Percentiles rank a stretch among this genome's conserved stretches.
Evolutionary conservation across 768 basidiomycete genomes (phyloP).

Genomic region (Pholiota molesta): DNA sequence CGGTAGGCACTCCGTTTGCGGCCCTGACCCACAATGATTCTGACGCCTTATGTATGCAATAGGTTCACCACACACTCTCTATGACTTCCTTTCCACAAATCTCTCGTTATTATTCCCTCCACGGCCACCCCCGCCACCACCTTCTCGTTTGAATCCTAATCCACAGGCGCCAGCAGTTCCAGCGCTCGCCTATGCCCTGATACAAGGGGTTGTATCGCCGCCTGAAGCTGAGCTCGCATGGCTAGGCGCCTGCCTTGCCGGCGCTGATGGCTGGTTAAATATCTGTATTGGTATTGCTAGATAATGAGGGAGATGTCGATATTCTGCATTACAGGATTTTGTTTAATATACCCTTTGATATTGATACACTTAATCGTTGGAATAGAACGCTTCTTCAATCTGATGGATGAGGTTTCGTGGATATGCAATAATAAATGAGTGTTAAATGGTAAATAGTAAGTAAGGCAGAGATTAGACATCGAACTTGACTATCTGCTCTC

Average conservation of each 20-base stretch:
- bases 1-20: conserved; percentile 50
- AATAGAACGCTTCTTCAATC: background rate
- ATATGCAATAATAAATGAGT: background rate
- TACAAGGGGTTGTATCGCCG: conserved; percentile 86
- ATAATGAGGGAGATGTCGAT: conserved; percentile 19
- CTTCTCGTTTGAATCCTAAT: conserved; percentile 42
- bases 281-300: conserved; percentile 72
- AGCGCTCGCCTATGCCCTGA: conserved; percentile 73
- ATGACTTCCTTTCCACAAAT: conserved; percentile 66
- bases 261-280: conserved; percentile 95
- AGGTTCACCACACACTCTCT: conserved; percentile 78
- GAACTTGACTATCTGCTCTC: conserved; percentile 78
- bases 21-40: background rate
- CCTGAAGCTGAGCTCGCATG: conserved; percentile 90
- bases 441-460: background rate
- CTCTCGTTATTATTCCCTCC: conserved; percentile 81
- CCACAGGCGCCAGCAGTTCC: conserved; percentile 36
- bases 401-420: background rate
- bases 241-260: conserved; percentile 90
- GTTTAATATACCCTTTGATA: conserved; percentile 16
- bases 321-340: conserved; percentile 6
- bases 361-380: conserved; percentile 6
- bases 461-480: conserved; percentile 41
- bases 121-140: conserved; percentile 45
- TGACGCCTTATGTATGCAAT: conserved; percentile 12